Percentiles rank a stretch among this genome's conserved stretches.
Evolutionary conservation across 345 rosid species (phyloP).

Genomic region (Punica granatum): DNA sequence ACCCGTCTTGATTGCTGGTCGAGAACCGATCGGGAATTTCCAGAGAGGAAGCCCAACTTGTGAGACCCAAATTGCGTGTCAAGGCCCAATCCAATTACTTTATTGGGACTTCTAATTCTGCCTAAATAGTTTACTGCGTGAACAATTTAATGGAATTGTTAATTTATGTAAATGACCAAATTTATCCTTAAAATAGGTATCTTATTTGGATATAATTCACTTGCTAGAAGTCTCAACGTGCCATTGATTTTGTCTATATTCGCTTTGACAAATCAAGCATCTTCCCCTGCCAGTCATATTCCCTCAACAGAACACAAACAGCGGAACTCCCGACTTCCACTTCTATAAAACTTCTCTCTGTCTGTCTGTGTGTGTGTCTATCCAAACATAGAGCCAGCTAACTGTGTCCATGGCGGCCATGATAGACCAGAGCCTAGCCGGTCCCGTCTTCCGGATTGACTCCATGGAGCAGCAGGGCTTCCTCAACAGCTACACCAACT

Average conservation of each 20-base stretch:
- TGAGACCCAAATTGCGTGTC: no score
- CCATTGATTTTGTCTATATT: background rate
- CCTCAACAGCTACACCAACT: conserved; percentile 4
- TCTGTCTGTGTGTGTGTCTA: background rate
- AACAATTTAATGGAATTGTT: no score
- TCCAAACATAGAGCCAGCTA: background rate
- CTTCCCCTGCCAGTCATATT: background rate
- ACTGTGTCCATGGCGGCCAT: conserved; percentile 9
- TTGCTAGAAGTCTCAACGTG: background rate
- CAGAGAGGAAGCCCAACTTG: no score
- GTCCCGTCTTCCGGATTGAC: conserved; percentile 4
- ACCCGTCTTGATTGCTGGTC: no score
- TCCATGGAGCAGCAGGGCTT: conserved; percentile 13
- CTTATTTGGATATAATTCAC: no score
- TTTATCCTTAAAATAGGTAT: no score
- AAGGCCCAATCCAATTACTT: no score
- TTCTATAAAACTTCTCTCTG: background rate
- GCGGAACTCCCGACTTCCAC: background rate
- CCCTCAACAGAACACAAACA: no score
- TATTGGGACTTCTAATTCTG: no score
- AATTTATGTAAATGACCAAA: no score
- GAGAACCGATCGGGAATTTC: no score
- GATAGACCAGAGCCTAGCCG: conserved; percentile 1
- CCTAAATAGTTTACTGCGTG: no score
- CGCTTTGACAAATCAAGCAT: background rate